Evolutionary conservation across 2,329 filamentous ascomycete genomes (phyloP).

Genomic region (Teratosphaeria zuluensis): DNA sequence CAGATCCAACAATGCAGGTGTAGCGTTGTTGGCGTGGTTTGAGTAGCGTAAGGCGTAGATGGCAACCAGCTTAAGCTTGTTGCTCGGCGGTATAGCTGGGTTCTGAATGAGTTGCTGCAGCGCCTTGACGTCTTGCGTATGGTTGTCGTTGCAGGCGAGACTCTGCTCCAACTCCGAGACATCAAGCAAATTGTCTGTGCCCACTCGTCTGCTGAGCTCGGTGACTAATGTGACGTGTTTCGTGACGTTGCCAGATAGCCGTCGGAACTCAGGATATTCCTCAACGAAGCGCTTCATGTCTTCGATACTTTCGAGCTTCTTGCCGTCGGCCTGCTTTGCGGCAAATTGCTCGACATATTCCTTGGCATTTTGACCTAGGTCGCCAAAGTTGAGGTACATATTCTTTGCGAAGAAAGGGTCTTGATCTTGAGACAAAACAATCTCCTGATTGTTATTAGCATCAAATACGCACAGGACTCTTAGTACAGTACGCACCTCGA

Average conservation of each 20-base stretch:
- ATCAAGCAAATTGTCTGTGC: constrained; percentile 78
- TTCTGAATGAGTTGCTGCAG: constrained; percentile 80
- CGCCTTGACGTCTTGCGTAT: constrained; percentile 81
- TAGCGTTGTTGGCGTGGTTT: constrained; percentile 71
- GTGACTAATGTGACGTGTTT: constrained; percentile 96
- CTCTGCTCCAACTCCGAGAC: constrained; percentile 96
- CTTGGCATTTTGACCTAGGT: constrained; percentile 91
- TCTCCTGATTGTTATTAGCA: constrained; percentile 46
- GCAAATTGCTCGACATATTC: constrained; percentile 99
- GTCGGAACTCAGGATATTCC: constrained; percentile 95
- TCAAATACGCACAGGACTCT: background rate
- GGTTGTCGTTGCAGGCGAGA: constrained; percentile 92
- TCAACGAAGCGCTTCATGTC: constrained; percentile 99
- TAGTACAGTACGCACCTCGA: constrained; percentile 16
- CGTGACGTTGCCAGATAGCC: constrained; percentile 93
- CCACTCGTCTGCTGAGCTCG: constrained; percentile 81
- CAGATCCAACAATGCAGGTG: constrained; percentile 78
- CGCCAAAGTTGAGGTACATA: constrained; percentile 97
- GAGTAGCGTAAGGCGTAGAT: constrained; percentile 93
- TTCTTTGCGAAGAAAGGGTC: constrained; percentile 99
- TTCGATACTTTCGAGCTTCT: constrained; percentile 90
- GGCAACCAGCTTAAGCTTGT: constrained; percentile 81
- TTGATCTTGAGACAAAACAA: constrained; percentile 91
- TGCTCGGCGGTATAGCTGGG: constrained; percentile 64
- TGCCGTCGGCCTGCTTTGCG: constrained; percentile 90